Evolutionary conservation across 352 stramenopile genomes (phyloP), one percentile per base, ranked within the genome.

Genomic region (Pythium oligandrum): DNA sequence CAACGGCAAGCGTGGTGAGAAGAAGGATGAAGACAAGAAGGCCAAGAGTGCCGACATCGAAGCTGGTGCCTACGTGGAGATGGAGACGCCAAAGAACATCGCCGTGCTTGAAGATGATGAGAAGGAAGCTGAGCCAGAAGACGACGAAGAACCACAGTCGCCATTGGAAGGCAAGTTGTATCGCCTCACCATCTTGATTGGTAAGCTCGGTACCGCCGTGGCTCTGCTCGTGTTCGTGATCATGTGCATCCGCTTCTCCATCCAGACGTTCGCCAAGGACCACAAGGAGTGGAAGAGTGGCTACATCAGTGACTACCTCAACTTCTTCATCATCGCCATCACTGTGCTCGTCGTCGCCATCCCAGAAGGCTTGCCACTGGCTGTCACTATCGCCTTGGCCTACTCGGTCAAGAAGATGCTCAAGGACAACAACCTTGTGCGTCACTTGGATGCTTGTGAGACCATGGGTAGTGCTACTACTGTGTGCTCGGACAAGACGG

Each of bases 401-500:
- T 87, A 88, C 52, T 83, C 68, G 4, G 96, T 83, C 8, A 89
- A 86, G 34, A 92, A 96, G 61, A 97, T 98, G 90, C 94, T 93
- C 61, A 84, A 90, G 57, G 87, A 97, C 61, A 82, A 97, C 66
- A 97, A 96, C 68, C 73, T 98, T 11, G 93, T 98, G 11, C 93
- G 93, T 57, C 75, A 96, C 51, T 66, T 98, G 40, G 73, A 88
- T 47, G 90, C 89, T 12, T 97, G 89, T 64, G 93, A 98, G 69
- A 98, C 91, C 5, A 97, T 98, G 88, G 91, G 90, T 34, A 96
- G 86, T 66, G 90, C 90, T 4, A 98, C 91, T 1, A 97, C 85
- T 32, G 96, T 97, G 53, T 97, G 89, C 78, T 95, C 80, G 40
- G 93, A 98, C 73, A 98, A 98, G 73, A 98, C 91, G 33, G 92